Conservation (phyloP, 2,329 filamentous ascomycete species). For the Colletotrichum scovillei region DNA sequence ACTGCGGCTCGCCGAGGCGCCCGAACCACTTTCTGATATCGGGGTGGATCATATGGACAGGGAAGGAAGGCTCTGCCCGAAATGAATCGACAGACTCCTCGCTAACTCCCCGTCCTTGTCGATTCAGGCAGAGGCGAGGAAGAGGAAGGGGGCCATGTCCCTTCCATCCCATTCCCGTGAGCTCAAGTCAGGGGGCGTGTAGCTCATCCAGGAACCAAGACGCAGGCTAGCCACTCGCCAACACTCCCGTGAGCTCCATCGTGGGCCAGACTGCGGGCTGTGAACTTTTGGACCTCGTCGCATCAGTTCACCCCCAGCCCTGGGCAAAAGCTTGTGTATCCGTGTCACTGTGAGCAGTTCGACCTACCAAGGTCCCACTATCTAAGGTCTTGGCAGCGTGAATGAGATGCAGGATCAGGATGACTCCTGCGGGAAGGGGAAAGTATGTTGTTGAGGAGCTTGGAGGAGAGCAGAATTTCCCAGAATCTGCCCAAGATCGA, state of each 20-base stretch:
- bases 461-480: neutral
- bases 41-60: constrained; percentile 27
- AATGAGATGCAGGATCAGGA: constrained; percentile 4
- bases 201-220: neutral
- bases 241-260: constrained; percentile 19
- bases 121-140: neutral
- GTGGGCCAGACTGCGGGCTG: constrained; percentile 4
- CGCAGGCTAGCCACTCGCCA: neutral
- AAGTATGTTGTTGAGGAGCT: neutral
- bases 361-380: constrained; percentile 4
- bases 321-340: constrained; percentile 22
- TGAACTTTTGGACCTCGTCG: neutral
- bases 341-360: neutral
- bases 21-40: constrained; percentile 15
- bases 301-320: constrained; percentile 1
- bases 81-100: constrained; percentile 19
- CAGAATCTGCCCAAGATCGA: neutral
- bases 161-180: neutral
- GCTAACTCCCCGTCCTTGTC: neutral
- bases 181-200: neutral
- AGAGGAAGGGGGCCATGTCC: neutral
- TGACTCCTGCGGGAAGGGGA: constrained; percentile 10
- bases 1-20: constrained; percentile 22
- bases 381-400: constrained; percentile 18
- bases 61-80: constrained; percentile 21